These are phyloP conservation scores for Aquanectria penicillioides DNA, from an alignment of 2,329 filamentous ascomycete genomes.

Conservation along the genomic window DNA sequence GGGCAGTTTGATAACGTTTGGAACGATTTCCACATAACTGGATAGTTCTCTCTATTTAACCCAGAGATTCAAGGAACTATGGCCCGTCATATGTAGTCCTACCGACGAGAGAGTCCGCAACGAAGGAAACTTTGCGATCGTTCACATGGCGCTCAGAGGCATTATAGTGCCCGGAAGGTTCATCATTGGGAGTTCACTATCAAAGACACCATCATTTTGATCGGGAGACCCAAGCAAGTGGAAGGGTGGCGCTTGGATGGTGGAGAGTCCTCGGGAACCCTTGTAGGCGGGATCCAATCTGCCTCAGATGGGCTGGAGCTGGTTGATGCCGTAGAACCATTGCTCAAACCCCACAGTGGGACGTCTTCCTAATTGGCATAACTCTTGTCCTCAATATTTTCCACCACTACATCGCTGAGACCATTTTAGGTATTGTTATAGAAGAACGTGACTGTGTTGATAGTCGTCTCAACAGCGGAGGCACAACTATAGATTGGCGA, in stretches of 20 bases:
- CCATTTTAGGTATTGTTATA: conserved; percentile 50
- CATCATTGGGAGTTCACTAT: neutral
- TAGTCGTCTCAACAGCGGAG: conserved; percentile 49
- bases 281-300: conserved; percentile 23
- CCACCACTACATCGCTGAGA: conserved; percentile 46
- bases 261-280: conserved; percentile 17
- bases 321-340: conserved; percentile 4
- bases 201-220: neutral
- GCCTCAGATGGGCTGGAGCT: conserved; percentile 27
- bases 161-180: conserved; percentile 12
- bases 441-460: conserved; percentile 56
- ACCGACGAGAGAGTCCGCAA: neutral
- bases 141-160: conserved; percentile 4
- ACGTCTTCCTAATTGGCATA: conserved; percentile 43
- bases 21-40: neutral
- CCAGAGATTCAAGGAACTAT: conserved; percentile 16
- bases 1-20: conserved; percentile 15
- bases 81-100: neutral
- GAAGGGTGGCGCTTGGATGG: conserved; percentile 16
- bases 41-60: conserved; percentile 15
- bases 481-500: conserved; percentile 55
- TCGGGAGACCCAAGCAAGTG: conserved; percentile 15
- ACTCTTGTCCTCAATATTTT: conserved; percentile 47
- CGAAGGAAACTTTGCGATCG: neutral
- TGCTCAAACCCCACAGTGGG: conserved; percentile 48